Base-by-base conservation (phyloP, 2,329 filamentous ascomycete genomes). In the Lachnellula subtilissima region DNA sequence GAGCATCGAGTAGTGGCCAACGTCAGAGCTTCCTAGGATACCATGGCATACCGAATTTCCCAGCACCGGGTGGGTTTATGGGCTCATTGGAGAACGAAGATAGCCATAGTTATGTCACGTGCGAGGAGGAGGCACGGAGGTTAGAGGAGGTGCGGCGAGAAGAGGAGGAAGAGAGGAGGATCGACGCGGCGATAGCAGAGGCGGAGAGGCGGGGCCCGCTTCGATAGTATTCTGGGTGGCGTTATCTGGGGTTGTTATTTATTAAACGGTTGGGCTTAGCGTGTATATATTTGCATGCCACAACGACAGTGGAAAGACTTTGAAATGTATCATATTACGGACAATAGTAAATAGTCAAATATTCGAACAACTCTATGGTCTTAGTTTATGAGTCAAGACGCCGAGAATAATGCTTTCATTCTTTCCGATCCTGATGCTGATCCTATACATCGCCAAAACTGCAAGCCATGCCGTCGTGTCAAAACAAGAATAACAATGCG, bases 121-220 rank as follows among this genome's bases (percentile, higher is more conserved):
- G 55, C 35, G 52, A 58, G 1, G 67, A 66, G 6, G 67, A 69
- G 47, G 43, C 64, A 3, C 61, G 58, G 52, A 56, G 61, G 37
- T 5, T n/a, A 7, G 37, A 39, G 11, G 37, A 39, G 37, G 12
- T 39, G 22, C 19, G 45, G 54, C 50, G 66, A 48, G 40, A 36
- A 19, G 56, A 58, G 28, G 67, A 68, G 39, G 67, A 69, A 22
- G 67, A 69, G 60, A 61, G 65, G 54, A 64, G 61, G 50, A 68
- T 68, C 19, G 66, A 68, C 54, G 62, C 60, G 42, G 66, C 66
- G 35, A 68, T 68, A 52, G 66, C 64, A 43, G 65, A 64, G 32
- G 63, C 65, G 17, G 66, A 66, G n/a, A 14, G 12, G 23, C 19
- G 45, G 12, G 23, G 45, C 19, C 23, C 37, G 37, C 15, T 40